These are phyloP conservation scores for Chlorella sp. DNA, from an alignment of 139 green algal genomes.

Conservation along the genomic window DNA sequence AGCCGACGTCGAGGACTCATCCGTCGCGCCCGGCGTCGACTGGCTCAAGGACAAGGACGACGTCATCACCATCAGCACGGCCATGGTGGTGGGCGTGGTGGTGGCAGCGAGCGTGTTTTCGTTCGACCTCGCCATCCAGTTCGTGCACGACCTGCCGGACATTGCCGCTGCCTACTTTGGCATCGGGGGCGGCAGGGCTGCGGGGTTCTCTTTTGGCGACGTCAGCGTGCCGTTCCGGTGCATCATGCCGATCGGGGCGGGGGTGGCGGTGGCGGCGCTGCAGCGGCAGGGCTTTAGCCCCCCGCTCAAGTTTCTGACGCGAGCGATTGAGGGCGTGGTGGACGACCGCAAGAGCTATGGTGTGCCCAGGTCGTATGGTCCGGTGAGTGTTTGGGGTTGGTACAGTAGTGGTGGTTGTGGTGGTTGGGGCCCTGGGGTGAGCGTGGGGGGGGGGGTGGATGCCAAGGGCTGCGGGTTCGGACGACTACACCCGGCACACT, in stretches of 20 bases:
- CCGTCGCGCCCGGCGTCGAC: constrained; percentile 11
- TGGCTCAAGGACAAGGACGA: constrained; percentile 29
- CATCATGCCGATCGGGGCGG: constrained; percentile 28
- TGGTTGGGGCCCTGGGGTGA: background rate
- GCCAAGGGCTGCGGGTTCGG: no score
- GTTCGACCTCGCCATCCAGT: constrained; percentile 56
- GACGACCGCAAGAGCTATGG: constrained; percentile 43
- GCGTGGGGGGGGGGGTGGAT: background rate
- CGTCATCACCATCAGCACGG: constrained; percentile 4
- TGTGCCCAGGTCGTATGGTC: constrained; percentile 42
- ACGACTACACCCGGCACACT: no score
- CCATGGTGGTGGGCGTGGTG: constrained; percentile 12
- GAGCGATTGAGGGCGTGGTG: constrained; percentile 47
- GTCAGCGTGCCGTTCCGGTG: constrained; percentile 41
- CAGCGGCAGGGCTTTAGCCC: constrained; percentile 43
- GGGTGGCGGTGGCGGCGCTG: constrained; percentile 39
- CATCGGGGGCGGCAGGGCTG: constrained; percentile 47
- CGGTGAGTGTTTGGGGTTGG: constrained; percentile 19
- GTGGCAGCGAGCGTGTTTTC: constrained; percentile 48
- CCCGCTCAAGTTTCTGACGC: constrained; percentile 40
- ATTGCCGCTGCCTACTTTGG: constrained; percentile 34
- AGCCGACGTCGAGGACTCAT: constrained; percentile 20
- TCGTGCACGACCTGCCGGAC: constrained; percentile 56
- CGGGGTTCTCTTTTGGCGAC: constrained; percentile 32
- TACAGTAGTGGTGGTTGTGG: background rate